Percentiles rank a stretch among this genome's conserved stretches.
Conservation (phyloP, 2,329 filamentous ascomycete genomes). For the Hortaea sp. region DNA sequence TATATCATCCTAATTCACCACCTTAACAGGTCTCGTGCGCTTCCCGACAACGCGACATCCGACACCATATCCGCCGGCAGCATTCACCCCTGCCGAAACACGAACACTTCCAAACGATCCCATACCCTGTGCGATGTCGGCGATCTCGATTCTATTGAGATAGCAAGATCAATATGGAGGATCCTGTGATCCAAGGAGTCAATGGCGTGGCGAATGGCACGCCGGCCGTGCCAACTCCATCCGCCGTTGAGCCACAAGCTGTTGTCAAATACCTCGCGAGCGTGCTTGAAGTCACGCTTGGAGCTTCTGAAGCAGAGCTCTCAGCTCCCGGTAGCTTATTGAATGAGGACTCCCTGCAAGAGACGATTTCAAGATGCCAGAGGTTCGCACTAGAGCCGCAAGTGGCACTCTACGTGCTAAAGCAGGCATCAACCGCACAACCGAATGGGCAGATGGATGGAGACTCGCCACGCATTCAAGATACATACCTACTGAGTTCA, state of each 20-base stretch:
- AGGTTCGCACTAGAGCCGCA: constrained; percentile 85
- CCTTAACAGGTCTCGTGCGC: too few species aligned
- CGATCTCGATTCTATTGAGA: not conserved
- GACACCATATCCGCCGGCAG: not conserved
- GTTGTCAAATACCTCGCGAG: constrained; percentile 40
- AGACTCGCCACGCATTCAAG: constrained; percentile 28
- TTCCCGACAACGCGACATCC: too few species aligned
- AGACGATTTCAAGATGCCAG: constrained; percentile 78
- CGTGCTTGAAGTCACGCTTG: constrained; percentile 39
- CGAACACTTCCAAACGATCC: not conserved
- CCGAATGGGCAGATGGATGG: constrained; percentile 37
- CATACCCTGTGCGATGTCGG: not conserved
- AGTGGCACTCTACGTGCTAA: constrained; percentile 81
- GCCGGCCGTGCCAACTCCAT: constrained; percentile 14
- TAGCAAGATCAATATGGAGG: constrained; percentile 22
- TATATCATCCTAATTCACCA: too few species aligned
- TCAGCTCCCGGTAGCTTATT: constrained; percentile 74
- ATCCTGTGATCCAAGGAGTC: constrained; percentile 25
- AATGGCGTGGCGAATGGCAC: constrained; percentile 26
- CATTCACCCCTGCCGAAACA: not conserved
- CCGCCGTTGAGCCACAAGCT: constrained; percentile 35
- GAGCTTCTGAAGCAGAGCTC: constrained; percentile 60
- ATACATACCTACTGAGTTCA: constrained; percentile 69
- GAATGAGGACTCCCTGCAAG: constrained; percentile 57
- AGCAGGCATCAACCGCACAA: constrained; percentile 50